A percentile compares a stretch with the other conserved stretches of the same genome.
These are phyloP conservation scores for Pseudocercospora vitis DNA, from an alignment of 2,329 filamentous ascomycete genomes.

Conservation along the genomic window DNA sequence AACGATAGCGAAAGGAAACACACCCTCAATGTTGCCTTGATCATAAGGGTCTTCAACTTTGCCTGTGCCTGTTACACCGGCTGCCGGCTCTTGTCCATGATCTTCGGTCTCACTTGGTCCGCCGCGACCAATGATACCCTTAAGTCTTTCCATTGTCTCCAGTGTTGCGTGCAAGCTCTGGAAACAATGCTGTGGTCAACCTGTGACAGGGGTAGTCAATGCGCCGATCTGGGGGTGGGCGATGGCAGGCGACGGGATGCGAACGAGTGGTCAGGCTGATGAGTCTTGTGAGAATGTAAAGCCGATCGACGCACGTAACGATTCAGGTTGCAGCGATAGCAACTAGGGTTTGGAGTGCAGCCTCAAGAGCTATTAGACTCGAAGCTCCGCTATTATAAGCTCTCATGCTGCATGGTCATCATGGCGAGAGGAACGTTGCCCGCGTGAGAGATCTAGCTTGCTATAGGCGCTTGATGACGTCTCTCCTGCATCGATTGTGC, in stretches of 20 bases:
- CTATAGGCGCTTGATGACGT: neutral
- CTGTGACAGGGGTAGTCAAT: neutral
- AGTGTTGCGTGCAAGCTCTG: neutral
- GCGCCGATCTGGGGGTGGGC: neutral
- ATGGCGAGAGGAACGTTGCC: neutral
- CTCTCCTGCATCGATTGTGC: neutral
- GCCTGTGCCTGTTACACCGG: constrained; percentile 15
- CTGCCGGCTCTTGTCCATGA: constrained; percentile 7
- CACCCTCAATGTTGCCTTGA: constrained; percentile 14
- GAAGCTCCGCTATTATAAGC: constrained; percentile 8
- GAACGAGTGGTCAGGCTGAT: neutral
- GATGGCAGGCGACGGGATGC: neutral
- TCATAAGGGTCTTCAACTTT: constrained; percentile 17
- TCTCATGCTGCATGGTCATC: constrained; percentile 5
- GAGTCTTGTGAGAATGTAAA: neutral
- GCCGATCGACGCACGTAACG: neutral
- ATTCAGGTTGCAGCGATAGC: neutral
- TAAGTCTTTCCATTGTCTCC: constrained; percentile 17
- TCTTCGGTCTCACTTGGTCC: constrained; percentile 9
- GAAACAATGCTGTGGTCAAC: neutral
- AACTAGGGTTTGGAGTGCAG: neutral
- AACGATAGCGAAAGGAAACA: neutral
- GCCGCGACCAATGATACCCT: constrained; percentile 13
- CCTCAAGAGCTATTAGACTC: constrained; percentile 3
- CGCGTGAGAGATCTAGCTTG: constrained; percentile 1